phyloP scores from a whole-genome alignment of 768 basidiomycete genomes.

The Trametes gibbosa region DNA sequence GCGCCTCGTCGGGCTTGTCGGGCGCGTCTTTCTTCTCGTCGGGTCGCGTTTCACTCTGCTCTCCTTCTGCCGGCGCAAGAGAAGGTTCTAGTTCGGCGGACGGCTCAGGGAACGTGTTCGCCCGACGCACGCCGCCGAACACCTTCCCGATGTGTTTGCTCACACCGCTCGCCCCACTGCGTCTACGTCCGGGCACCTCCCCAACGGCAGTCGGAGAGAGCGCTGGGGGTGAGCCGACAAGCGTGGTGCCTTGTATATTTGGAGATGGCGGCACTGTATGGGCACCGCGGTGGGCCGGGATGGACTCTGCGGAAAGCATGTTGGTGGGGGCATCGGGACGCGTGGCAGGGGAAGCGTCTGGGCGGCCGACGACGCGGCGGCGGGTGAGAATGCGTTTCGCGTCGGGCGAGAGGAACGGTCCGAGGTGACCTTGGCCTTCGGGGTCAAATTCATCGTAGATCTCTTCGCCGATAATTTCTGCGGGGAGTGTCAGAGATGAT shows the following conservation, averaged over 20 bases:
- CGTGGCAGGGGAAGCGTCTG: neutral
- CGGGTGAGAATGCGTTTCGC: conserved; percentile 15
- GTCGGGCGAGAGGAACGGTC: conserved; percentile 16
- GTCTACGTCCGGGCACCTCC: neutral
- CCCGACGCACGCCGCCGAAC: conserved; percentile 12
- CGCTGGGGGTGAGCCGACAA: neutral
- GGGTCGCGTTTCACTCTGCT: conserved; percentile 4
- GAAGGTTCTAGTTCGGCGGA: neutral
- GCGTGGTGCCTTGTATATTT: neutral
- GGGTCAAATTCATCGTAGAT: conserved; percentile 85
- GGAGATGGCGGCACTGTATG: conserved; percentile 10
- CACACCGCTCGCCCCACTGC: conserved; percentile 4
- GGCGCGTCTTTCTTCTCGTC: conserved; percentile 17
- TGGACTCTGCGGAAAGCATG: neutral
- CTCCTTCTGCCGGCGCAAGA: neutral
- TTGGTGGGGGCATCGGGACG: neutral
- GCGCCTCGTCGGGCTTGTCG: conserved; percentile 1
- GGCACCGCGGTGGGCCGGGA: neutral
- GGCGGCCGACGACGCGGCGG: conserved; percentile 2
- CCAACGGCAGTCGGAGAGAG: neutral
- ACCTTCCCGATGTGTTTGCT: conserved; percentile 13
- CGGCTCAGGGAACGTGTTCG: conserved; percentile 9
- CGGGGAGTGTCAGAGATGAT: neutral
- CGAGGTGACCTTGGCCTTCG: conserved; percentile 44
- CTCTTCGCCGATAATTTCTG: conserved; percentile 85